A percentile compares a stretch with the other conserved stretches of the same genome.
phyloP scores from a whole-genome alignment of 108 stramenopile genomes.

The Nannochloropsis salina region DNA sequence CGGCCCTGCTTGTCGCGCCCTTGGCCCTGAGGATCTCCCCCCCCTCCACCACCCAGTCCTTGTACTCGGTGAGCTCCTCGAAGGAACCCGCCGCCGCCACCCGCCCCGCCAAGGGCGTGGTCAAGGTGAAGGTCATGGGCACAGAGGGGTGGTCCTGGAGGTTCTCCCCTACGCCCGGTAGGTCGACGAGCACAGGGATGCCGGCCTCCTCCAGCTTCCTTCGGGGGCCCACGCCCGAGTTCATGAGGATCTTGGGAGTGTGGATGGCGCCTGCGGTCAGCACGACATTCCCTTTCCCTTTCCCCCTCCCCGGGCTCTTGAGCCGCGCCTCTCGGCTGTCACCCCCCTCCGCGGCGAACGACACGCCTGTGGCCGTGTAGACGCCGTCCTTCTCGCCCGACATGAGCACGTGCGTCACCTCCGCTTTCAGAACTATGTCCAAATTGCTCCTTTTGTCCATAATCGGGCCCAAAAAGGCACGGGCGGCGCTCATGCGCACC shows the following conservation, averaged over 20 bases:
- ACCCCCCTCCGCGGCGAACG: background rate
- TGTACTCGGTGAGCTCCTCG: background rate
- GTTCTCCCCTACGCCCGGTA: constrained; percentile 55
- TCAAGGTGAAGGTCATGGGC: background rate
- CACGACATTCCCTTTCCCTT: constrained; percentile 57
- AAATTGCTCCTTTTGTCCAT: constrained; percentile 33
- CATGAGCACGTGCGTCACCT: constrained; percentile 31
- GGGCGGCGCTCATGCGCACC: constrained; percentile 40
- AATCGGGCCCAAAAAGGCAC: constrained; percentile 40
- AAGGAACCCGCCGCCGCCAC: background rate
- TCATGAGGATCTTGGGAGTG: constrained; percentile 63
- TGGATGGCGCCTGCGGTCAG: constrained; percentile 60
- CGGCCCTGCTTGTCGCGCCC: background rate
- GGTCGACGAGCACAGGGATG: constrained; percentile 25
- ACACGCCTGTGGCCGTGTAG: background rate
- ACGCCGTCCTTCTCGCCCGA: constrained; percentile 18
- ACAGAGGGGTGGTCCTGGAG: constrained; percentile 39
- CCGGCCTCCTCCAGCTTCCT: constrained; percentile 26
- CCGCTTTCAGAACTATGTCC: constrained; percentile 26
- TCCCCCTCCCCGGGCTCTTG: background rate
- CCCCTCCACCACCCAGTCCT: constrained; percentile 7
- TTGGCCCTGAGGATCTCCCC: background rate
- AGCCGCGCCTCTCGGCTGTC: background rate
- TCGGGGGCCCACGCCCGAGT: constrained; percentile 58
- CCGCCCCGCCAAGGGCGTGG: background rate